Base-by-base conservation (phyloP, 139 green algal genomes). In the Mesotaenium endlicherianum region DNA sequence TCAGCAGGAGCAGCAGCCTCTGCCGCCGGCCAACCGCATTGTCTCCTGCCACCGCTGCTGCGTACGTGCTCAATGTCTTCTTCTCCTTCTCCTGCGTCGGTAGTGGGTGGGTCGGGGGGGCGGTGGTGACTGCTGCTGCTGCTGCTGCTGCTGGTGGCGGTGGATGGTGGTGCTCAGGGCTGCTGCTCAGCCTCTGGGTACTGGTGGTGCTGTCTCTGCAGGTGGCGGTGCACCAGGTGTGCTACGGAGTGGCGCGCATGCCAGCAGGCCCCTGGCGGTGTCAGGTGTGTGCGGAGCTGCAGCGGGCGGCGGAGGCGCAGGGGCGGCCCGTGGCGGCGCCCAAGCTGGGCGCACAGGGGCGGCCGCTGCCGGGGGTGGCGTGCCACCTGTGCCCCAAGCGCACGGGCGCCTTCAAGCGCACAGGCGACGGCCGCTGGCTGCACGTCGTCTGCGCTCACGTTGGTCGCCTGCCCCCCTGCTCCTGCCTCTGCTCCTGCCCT, bases 211-310 rank as follows among this genome's bases (percentile, higher is more conserved):
- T 75, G 59, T 49, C 26, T n/a, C 59, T n/a, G 39, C 59, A 90
- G 60, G 86, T 90, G 34, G 39, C 87, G 17, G 87, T 90, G 16
- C 87, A 90, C 78, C 87, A 90, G 70, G 45, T 50, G 16, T 93
- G 90, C 83, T 93, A 93, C 50, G 91, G 90, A 0, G 53, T 93
- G n/a, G 17, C 69, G 4, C 30, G 80, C 14, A 80, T 92, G 14
- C 89, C 84, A n/a, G 82, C 87, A 40, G 90, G 84, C 38, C 64
- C 68, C 31, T 89, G 84, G 83, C 36, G 89, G 76, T 90, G 84
- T 77, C 43, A 49, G 49, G 34, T n/a, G 26, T 90, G 86, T 30
- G 55, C 60, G 40, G 39, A 45, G 31, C 26, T 89, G 58, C 31
- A 36, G 43, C 34, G 47, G 30, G 20, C 49, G 14, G 1, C 0